phyloP scores from a whole-genome alignment of 176 grass and related monocot genomes.

The Oryza rufipogon region DNA sequence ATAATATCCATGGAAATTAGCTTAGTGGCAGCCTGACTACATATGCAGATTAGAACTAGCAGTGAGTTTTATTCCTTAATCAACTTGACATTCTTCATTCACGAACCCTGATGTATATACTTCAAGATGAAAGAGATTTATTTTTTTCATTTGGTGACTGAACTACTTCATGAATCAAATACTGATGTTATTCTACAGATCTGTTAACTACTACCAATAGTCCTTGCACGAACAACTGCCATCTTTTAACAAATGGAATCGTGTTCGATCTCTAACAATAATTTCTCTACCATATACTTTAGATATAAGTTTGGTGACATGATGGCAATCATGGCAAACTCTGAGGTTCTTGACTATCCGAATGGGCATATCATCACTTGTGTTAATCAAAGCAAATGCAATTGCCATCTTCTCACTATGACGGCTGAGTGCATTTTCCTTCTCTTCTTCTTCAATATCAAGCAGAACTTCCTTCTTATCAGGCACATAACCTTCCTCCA shows the following conservation, averaged over 20 bases:
- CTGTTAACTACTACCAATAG: constrained; percentile 51
- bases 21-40: constrained; percentile 4
- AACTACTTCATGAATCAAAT: constrained; percentile 6
- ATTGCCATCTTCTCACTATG: constrained; percentile 70
- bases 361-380: constrained; percentile 42
- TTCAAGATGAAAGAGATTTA: not conserved
- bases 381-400: constrained; percentile 53
- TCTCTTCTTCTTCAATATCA: constrained; percentile 66
- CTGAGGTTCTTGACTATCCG: constrained; percentile 63
- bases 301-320: constrained; percentile 66
- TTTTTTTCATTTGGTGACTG: not conserved
- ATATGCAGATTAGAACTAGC: constrained; percentile 19
- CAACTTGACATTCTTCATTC: not conserved
- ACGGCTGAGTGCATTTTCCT: constrained; percentile 49
- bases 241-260: constrained; percentile 65
- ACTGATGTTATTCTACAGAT: constrained; percentile 10
- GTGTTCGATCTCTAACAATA: constrained; percentile 59
- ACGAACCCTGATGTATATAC: constrained; percentile 23
- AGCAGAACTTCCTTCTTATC: constrained; percentile 62
- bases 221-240: constrained; percentile 57
- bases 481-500: constrained; percentile 62
- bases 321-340: constrained; percentile 65
- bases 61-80: not conserved
- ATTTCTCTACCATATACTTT: constrained; percentile 65
- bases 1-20: constrained; percentile 22